These are phyloP conservation scores for Pascua guehoae DNA, from an alignment of 1,284 basidiomycete genomes.

Conservation along the genomic window DNA sequence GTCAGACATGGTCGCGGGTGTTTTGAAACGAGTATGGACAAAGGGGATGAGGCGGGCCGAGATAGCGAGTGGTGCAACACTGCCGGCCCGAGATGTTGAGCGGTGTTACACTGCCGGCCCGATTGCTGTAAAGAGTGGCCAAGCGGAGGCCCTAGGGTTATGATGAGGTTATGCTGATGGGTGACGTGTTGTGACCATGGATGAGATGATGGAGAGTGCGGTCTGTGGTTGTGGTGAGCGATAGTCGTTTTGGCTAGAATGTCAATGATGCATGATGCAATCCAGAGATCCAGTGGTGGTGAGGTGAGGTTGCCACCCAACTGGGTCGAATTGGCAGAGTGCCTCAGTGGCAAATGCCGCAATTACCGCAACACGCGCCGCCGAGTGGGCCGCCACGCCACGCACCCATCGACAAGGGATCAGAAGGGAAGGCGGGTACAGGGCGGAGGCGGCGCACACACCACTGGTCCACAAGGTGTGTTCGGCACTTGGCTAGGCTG, in stretches of 20 bases:
- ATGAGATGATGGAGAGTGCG: not conserved
- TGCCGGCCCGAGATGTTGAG: not conserved
- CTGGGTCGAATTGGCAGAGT: not conserved
- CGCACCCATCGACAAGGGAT: no score
- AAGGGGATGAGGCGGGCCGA: not conserved
- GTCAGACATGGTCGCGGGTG: constrained; percentile 37
- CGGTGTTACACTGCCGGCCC: not conserved
- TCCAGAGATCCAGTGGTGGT: no score
- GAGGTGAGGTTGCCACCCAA: constrained; percentile 13
- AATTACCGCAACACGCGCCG: constrained; percentile 10
- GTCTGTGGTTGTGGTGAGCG: not conserved
- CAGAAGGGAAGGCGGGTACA: not conserved
- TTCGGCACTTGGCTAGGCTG: no score
- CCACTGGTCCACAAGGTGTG: no score
- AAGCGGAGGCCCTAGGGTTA: not conserved
- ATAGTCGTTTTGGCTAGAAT: no score
- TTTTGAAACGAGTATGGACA: no score
- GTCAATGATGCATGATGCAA: not conserved
- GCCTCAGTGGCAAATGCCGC: constrained; percentile 21
- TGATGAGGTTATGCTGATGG: no score
- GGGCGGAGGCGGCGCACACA: not conserved
- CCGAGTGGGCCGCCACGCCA: not conserved
- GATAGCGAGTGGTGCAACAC: not conserved
- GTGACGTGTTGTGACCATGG: no score
- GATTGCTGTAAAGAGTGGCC: not conserved